Conservation (phyloP, 2,329 filamentous ascomycete species). For the Colletotrichum viniferum region DNA sequence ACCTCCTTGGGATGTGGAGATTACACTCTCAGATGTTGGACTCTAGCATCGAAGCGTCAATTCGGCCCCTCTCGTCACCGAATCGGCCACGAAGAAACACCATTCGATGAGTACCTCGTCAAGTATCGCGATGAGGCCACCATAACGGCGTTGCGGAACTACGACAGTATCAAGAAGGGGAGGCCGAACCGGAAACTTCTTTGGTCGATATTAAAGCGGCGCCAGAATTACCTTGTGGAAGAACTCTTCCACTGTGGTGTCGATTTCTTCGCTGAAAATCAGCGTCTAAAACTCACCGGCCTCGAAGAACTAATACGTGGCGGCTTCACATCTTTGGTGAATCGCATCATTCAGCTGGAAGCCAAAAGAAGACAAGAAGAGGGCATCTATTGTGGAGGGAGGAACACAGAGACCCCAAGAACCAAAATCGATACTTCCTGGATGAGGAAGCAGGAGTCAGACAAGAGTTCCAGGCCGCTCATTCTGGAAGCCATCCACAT, state of each 20-base stretch:
- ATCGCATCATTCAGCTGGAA: conserved; percentile 21
- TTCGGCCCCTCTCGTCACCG: background rate
- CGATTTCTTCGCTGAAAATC: conserved; percentile 2
- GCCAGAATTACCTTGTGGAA: conserved; percentile 27
- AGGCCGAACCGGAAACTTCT: background rate
- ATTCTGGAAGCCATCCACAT: conserved; percentile 30
- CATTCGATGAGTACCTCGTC: background rate
- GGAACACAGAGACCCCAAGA: background rate
- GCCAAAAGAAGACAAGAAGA: background rate
- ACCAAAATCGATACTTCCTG: background rate
- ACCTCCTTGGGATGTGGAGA: background rate
- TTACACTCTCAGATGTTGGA: background rate
- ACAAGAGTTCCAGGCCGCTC: conserved; percentile 9
- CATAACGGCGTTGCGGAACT: conserved; percentile 13
- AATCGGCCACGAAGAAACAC: rapidly evolving
- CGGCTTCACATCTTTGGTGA: conserved; percentile 24
- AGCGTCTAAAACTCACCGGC: background rate
- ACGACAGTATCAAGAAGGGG: background rate
- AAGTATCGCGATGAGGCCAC: background rate
- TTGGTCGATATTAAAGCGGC: background rate
- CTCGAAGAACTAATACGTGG: conserved; percentile 10
- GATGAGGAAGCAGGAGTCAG: background rate
- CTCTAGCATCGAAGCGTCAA: background rate
- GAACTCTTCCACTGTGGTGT: conserved; percentile 17
- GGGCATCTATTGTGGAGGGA: background rate